phyloP scores from a whole-genome alignment of 441 rosid genomes.

The Caryocar brasiliense region DNA sequence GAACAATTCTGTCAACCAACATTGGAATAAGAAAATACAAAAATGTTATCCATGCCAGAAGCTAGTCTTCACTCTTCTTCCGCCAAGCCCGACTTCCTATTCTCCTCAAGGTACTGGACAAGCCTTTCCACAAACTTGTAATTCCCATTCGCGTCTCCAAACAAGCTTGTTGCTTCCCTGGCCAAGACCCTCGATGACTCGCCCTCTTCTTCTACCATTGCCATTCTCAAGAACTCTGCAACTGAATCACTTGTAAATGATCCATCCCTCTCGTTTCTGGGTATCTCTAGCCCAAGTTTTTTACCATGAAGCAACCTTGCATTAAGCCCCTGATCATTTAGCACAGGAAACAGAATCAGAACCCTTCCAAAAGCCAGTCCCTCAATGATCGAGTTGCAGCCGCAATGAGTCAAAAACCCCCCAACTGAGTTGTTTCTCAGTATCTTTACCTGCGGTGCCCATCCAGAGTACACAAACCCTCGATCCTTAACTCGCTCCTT shows the following conservation, averaged over 20 bases:
- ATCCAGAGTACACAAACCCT: constrained; percentile 18
- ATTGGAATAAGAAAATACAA: too few species aligned
- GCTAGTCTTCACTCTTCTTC: too few species aligned
- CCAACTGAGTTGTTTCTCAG: constrained; percentile 55
- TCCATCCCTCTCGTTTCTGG: constrained; percentile 40
- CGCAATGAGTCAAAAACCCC: constrained; percentile 67
- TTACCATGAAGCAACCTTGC: constrained; percentile 39
- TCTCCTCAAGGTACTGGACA: constrained; percentile 6
- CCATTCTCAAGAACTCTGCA: constrained; percentile 30
- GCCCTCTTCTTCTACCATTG: constrained; percentile 28
- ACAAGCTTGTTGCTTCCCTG: constrained; percentile 11
- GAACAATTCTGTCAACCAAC: too few species aligned
- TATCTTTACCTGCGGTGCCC: constrained; percentile 59
- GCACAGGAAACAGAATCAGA: constrained; percentile 36
- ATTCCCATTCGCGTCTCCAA: constrained; percentile 23
- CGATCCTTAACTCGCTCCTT: constrained; percentile 10
- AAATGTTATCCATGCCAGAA: too few species aligned
- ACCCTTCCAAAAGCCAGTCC: constrained; percentile 20
- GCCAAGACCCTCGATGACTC: constrained; percentile 18
- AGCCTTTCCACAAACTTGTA: constrained; percentile 11
- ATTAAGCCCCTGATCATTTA: constrained; percentile 53
- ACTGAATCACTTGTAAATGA: constrained; percentile 39
- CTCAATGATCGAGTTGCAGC: constrained; percentile 58
- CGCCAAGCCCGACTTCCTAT: background rate
- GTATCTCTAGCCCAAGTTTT: constrained; percentile 42